phyloP scores from a whole-genome alignment of 768 basidiomycete species.

The Sporobolomyces roseus region DNA sequence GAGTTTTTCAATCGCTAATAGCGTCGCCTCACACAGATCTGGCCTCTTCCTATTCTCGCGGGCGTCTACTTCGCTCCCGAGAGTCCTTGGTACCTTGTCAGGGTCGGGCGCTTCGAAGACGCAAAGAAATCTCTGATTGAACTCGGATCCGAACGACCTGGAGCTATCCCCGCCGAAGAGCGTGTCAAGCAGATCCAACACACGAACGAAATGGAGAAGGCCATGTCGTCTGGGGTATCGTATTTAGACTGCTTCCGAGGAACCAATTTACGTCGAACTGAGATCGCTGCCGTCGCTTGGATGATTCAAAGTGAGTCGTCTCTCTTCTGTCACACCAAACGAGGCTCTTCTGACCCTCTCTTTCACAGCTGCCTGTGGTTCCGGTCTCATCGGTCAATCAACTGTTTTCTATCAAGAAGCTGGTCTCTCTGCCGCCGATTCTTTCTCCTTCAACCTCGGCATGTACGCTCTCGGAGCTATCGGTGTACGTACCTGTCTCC shows the following conservation, averaged over 20 bases:
- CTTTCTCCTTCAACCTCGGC: constrained; percentile 36
- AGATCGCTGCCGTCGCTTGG: constrained; percentile 53
- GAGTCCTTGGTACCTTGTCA: constrained; percentile 48
- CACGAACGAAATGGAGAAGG: constrained; percentile 19
- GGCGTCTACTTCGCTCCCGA: constrained; percentile 47
- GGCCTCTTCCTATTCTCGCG: constrained; percentile 47
- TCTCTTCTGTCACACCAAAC: too few relatives aligned
- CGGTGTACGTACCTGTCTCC: too few relatives aligned
- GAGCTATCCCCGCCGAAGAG: constrained; percentile 43
- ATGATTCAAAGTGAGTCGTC: constrained; percentile 45
- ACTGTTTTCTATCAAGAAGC: constrained; percentile 38
- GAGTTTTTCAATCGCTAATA: too few relatives aligned
- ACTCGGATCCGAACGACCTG: constrained; percentile 28
- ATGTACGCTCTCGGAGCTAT: constrained; percentile 45
- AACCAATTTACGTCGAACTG: constrained; percentile 49
- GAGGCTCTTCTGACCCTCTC: too few relatives aligned
- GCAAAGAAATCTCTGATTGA: constrained; percentile 45
- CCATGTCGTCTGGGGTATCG: constrained; percentile 46
- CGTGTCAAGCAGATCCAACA: constrained; percentile 15
- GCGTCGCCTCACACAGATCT: too few relatives aligned
- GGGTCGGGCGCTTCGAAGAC: constrained; percentile 46
- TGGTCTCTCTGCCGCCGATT: constrained; percentile 41
- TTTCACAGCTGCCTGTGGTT: constrained; percentile 41
- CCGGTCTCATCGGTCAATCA: constrained; percentile 19
- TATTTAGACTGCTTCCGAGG: constrained; percentile 51